Base-by-base conservation (phyloP, 192 early-diverging fungal genomes). In the Backusella westeae region DNA sequence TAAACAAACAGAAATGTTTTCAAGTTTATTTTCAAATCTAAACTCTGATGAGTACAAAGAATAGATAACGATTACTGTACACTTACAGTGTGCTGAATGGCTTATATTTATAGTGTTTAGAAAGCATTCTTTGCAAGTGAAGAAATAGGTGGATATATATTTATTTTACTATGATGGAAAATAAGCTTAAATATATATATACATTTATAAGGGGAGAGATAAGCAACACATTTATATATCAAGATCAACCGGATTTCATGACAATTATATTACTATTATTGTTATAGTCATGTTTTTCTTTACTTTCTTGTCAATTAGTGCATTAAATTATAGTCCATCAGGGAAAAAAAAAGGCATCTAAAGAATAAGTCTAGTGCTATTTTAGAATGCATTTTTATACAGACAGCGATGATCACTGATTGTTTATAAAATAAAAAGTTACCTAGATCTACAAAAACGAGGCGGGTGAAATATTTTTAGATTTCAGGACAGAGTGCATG, bases 401-500 rank as follows among this genome's bases (percentile, higher is more conserved):
- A 12, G 56, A 3, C 7, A 23, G 12, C 7, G 34, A 39, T 34
- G 19, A 70, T 70, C 69, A 70, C 15, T 19, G 36, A 26, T n/a
- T 69, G 34, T 41, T 69, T 69, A 34, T 26, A 39, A n/a, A 21
- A 70, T 29, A 70, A 23, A 29, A 3, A n/a, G 12, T 63, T 63
- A 23, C 7, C 23, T 63, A 63, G 56, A 63, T 63, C 56, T 63
- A 63, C 56, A 63, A 56, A n/a, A 21, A 63, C 56, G 21, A 41
- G 19, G 69, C 35, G n/a, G 36, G 36, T 42, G 35, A 36, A 70
- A 70, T 41, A 42, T 70, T 26, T 42, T 42, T 41, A 36, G 69
- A 39, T 23, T 42, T 70, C 69, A 70, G n/a, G 36, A 42, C 36
- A 36, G 12, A 70, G 14, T 70, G 73, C 73, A 66, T 74, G 34